Conservation (phyloP, 306 rosid species). For the Herpetospermum pedunculosum region DNA sequence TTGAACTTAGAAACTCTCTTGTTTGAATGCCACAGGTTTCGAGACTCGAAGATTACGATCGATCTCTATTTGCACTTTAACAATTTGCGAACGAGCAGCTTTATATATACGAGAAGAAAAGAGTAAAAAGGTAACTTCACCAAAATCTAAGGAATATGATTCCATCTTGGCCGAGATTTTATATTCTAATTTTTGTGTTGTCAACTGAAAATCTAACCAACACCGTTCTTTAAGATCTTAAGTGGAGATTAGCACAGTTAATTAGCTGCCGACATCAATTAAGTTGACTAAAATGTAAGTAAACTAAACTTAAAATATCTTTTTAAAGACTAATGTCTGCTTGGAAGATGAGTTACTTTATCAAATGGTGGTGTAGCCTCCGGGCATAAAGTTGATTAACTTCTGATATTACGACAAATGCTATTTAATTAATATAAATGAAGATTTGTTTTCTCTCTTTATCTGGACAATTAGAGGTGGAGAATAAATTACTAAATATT, state of each 20-base stretch:
- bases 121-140: background rate
- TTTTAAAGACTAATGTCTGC: background rate
- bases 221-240: background rate
- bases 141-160: background rate
- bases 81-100: too few relatives aligned
- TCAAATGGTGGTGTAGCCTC: background rate
- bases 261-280: background rate
- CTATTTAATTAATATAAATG: background rate
- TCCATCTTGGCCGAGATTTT: background rate
- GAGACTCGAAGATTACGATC: too few relatives aligned
- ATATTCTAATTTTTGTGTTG: background rate
- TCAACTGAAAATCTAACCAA: background rate
- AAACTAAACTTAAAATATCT: background rate
- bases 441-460: background rate
- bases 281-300: background rate
- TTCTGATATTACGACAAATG: background rate
- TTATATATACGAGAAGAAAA: background rate
- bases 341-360: background rate
- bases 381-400: background rate
- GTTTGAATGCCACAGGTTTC: too few relatives aligned
- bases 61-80: too few relatives aligned
- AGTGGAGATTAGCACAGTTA: background rate
- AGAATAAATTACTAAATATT: background rate
- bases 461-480: background rate
- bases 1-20: background rate